Evolutionary conservation across 106 monocot species (phyloP), one percentile per base, ranked within the genome.

Genomic region (Phalaenopsis equestris): DNA sequence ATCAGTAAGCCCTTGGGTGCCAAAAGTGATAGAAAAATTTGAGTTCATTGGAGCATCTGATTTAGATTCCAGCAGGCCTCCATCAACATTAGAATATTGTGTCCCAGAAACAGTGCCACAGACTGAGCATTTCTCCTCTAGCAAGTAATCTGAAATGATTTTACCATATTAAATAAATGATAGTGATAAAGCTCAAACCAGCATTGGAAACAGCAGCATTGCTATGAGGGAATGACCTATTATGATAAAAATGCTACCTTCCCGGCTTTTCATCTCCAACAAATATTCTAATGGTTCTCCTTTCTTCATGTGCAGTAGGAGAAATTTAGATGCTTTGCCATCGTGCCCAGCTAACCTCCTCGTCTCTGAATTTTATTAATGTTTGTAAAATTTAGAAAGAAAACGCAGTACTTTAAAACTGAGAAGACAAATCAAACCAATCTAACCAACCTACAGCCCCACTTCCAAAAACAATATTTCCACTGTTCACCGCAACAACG

Each of bases 401-500:
- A 24, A 42, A 10, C 55, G 56, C 55, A 67, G 57, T 49, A 74
- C 8, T 41, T 30, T 56, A 37, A 42, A 41, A 72, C 8, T 8
- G 41, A 56, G 19, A 55, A 16, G 21, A 48, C 80, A 82, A 64
- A 55, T 41, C 52, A 55, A 37, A 77, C 41, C 48, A 78, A 67
- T 55, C 39, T 12, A 83, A 81, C 81, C 49, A 73, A 80, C 82
- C 86, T 45, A 45, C 55, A 74, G 80, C 74, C 86, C 88, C 89
- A 82, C 89, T 90, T 79, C 83, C 86, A 77, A 89, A 96, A 24
- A 96, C 87, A 75, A 90, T 86, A 83, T 90, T 96, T 72, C 96
- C 96, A 47, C 85, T 89, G 78, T 82, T 86, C 67, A 96, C 83
- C 1, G 93, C 93, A 75, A 93, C 18, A 47, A 94, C 93, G 36